A percentile compares a stretch with the other conserved stretches of the same genome.
phyloP scores from a whole-genome alignment of 148 eudicot genomes.

The Rhododendron williamsianum region DNA sequence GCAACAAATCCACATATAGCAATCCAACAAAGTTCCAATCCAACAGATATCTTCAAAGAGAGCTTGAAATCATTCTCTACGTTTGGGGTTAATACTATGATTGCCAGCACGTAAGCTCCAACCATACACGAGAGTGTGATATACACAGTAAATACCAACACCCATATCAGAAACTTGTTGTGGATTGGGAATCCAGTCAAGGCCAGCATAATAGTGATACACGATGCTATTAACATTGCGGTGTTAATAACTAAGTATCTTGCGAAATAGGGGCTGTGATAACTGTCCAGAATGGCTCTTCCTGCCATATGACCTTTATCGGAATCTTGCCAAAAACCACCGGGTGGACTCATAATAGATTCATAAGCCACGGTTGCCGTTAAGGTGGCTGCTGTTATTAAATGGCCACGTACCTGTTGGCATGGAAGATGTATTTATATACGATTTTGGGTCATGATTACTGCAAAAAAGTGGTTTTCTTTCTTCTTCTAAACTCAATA shows the following conservation, averaged over 20 bases:
- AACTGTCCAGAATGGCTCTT: background rate
- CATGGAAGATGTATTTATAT: background rate
- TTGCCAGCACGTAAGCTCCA: background rate
- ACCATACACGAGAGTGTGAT: background rate
- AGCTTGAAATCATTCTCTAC: background rate
- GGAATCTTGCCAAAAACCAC: background rate
- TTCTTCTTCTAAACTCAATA: too few species aligned
- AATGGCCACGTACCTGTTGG: background rate
- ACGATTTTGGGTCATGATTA: too few species aligned
- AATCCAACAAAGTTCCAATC: background rate
- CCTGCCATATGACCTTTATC: background rate
- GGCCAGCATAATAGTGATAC: background rate
- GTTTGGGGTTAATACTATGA: background rate
- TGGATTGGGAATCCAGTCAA: background rate
- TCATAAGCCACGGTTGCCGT: background rate
- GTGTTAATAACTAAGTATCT: background rate
- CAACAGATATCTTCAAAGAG: background rate
- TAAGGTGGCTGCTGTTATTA: background rate
- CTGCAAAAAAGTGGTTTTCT: too few species aligned
- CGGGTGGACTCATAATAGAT: constrained; percentile 2
- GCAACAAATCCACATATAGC: background rate
- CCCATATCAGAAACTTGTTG: background rate
- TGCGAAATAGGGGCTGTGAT: background rate
- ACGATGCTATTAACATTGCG: background rate
- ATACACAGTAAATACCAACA: background rate